Conservation (phyloP, 192 early-diverging fungal genomes). For the Podila horticola region DNA sequence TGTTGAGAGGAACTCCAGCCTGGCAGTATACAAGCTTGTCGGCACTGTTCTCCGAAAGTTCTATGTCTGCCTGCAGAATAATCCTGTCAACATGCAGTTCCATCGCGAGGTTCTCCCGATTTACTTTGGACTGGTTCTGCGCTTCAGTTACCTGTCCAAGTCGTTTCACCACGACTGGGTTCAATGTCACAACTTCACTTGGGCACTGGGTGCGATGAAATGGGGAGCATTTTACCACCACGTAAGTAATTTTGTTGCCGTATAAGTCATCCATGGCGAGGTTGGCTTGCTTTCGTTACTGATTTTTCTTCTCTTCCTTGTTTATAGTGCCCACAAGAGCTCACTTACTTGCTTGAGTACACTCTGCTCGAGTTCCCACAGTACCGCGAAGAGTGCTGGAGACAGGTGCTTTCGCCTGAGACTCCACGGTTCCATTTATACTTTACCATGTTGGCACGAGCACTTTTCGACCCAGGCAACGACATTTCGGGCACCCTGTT, state of each 20-base stretch:
- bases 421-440: not conserved
- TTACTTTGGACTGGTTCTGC: conserved; percentile 45
- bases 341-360: conserved; percentile 25
- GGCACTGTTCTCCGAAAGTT: conserved; percentile 17
- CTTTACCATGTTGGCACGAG: conserved; percentile 32
- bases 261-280: no score
- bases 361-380: conserved; percentile 14
- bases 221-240: conserved; percentile 46
- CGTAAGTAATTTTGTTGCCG: conserved; percentile 5
- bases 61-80: conserved; percentile 40
- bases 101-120: conserved; percentile 40
- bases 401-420: conserved; percentile 12
- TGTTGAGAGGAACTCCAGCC: conserved; percentile 9
- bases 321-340: conserved; percentile 34
- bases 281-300: not conserved
- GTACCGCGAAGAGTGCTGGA: conserved; percentile 41
- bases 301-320: not conserved
- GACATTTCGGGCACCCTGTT: conserved; percentile 20
- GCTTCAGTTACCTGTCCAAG: conserved; percentile 6
- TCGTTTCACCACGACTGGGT: conserved; percentile 34
- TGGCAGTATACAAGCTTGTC: conserved; percentile 15
- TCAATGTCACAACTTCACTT: conserved; percentile 37
- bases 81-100: conserved; percentile 30
- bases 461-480: conserved; percentile 32
- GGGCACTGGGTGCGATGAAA: conserved; percentile 49